phyloP scores from a whole-genome alignment of 2,329 filamentous ascomycete genomes.

The Fusarium domesticum region DNA sequence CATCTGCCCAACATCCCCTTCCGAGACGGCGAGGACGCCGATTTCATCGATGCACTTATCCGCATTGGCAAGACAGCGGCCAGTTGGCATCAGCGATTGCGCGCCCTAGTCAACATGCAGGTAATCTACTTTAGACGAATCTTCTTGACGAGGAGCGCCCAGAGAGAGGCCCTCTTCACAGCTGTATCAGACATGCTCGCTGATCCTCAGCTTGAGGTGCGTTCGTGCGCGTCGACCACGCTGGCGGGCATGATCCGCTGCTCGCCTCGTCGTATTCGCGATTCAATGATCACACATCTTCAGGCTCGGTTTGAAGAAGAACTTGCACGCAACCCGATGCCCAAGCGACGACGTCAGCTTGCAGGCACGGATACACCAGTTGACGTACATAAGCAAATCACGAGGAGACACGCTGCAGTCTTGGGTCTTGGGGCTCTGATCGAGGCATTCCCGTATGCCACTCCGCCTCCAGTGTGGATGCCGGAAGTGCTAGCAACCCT shows the following conservation, averaged over 20 bases:
- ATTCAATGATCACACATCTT: slow-evolving; percentile 71
- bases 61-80: slow-evolving; percentile 78
- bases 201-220: slow-evolving; percentile 89
- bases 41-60: slow-evolving; percentile 82
- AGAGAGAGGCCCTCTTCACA: slow-evolving; percentile 79
- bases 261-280: slow-evolving; percentile 76
- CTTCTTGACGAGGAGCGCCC: slow-evolving; percentile 73
- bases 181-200: slow-evolving; percentile 95
- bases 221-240: slow-evolving; percentile 86
- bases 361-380: slow-evolving; percentile 67
- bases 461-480: slow-evolving; percentile 90
- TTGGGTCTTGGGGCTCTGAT: slow-evolving; percentile 86
- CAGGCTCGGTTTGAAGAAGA: slow-evolving; percentile 76
- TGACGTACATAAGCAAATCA: slow-evolving; percentile 71
- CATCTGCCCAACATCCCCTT: slow-evolving; percentile 95
- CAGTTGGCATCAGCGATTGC: slow-evolving; percentile 93
- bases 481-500: slow-evolving; percentile 85
- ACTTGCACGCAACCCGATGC: slow-evolving; percentile 81
- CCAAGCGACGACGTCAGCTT: slow-evolving; percentile 61
- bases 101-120: slow-evolving; percentile 96
- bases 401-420: slow-evolving; percentile 84
- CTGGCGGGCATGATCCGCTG: slow-evolving; percentile 97
- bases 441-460: slow-evolving; percentile 94
- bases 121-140: slow-evolving; percentile 96
- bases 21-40: slow-evolving; percentile 76